A percentile compares a stretch with the other conserved stretches of the same genome.
These are phyloP conservation scores for Babesia caballi DNA, from an alignment of 169 alveolate species.

Conservation along the genomic window DNA sequence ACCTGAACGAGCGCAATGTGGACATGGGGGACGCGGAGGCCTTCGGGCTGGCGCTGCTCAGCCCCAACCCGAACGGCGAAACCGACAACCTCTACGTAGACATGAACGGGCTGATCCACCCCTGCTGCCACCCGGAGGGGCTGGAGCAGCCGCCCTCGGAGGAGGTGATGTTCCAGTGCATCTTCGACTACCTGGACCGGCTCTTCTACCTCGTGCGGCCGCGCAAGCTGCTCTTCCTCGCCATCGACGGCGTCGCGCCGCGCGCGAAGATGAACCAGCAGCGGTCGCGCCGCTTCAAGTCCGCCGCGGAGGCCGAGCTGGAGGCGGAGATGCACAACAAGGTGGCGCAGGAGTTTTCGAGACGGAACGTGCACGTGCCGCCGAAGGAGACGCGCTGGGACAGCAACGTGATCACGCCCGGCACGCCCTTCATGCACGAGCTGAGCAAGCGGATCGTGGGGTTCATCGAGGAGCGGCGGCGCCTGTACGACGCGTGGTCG, in stretches of 20 bases:
- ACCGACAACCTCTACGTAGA: conserved; percentile 96
- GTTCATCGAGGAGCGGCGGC: conserved; percentile 87
- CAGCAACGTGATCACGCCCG: conserved; percentile 98
- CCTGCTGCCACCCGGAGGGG: conserved; percentile 93
- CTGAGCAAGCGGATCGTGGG: conserved; percentile 76
- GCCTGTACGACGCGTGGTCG: conserved; percentile 87
- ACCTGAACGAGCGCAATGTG: conserved; percentile 73
- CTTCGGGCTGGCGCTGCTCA: conserved; percentile 58
- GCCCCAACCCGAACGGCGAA: conserved; percentile 71
- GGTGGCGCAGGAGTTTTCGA: conserved; percentile 64
- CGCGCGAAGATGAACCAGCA: conserved; percentile 99
- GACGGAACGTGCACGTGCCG: conserved; percentile 54
- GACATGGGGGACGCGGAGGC: conserved; percentile 66
- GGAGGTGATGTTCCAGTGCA: conserved; percentile 90
- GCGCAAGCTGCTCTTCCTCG: conserved; percentile 89
- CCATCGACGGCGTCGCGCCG: conserved; percentile 99
- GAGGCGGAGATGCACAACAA: conserved; percentile 72
- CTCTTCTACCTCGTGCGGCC: conserved; percentile 93
- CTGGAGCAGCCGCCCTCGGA: conserved; percentile 84
- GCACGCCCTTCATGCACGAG: conserved; percentile 97
- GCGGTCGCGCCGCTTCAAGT: conserved; percentile 92
- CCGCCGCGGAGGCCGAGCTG: conserved; percentile 78
- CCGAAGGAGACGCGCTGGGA: conserved; percentile 85
- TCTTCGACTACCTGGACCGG: conserved; percentile 90
- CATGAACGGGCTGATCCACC: conserved; percentile 99